phyloP scores from a whole-genome alignment of 2,329 filamentous ascomycete species.

The Fusarium equiseti region DNA sequence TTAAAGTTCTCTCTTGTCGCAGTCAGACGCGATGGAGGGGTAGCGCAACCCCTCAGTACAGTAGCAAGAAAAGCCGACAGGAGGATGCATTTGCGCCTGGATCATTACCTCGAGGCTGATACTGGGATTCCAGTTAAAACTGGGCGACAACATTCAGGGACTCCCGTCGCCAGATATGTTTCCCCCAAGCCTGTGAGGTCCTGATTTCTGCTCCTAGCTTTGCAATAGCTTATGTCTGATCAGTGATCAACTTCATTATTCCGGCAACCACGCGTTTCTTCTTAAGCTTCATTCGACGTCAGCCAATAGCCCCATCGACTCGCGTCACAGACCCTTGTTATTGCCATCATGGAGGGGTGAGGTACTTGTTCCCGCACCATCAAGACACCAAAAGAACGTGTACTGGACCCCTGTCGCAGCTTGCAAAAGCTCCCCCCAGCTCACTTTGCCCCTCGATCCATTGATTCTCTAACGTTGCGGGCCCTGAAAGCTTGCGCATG shows the following conservation, averaged over 20 bases:
- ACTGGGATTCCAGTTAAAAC: background rate
- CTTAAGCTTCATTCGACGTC: conserved; percentile 38
- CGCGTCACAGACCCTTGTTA: conserved; percentile 45
- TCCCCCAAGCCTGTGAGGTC: background rate
- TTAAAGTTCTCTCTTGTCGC: conserved; percentile 30
- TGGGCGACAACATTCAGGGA: background rate
- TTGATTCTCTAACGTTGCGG: conserved; percentile 31
- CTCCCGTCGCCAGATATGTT: background rate
- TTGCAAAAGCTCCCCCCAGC: conserved; percentile 34
- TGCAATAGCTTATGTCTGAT: conserved; percentile 6
- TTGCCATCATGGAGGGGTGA: conserved; percentile 35
- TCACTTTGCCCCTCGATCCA: conserved; percentile 36
- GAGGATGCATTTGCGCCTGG: background rate
- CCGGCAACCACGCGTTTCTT: conserved; percentile 19
- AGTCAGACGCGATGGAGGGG: conserved; percentile 31
- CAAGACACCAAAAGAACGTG: conserved; percentile 17
- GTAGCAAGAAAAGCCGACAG: background rate
- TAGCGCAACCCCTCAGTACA: conserved; percentile 23
- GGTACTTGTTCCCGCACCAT: conserved; percentile 34
- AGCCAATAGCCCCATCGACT: conserved; percentile 26
- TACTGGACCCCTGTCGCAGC: conserved; percentile 37
- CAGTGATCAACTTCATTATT: conserved; percentile 14
- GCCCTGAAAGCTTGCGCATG: conserved; percentile 37
- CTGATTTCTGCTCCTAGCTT: background rate
- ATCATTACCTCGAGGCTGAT: background rate